Evolutionary conservation across 768 basidiomycete species (phyloP), one percentile per base, ranked within the genome.

Genomic region (Auricularia sp.): DNA sequence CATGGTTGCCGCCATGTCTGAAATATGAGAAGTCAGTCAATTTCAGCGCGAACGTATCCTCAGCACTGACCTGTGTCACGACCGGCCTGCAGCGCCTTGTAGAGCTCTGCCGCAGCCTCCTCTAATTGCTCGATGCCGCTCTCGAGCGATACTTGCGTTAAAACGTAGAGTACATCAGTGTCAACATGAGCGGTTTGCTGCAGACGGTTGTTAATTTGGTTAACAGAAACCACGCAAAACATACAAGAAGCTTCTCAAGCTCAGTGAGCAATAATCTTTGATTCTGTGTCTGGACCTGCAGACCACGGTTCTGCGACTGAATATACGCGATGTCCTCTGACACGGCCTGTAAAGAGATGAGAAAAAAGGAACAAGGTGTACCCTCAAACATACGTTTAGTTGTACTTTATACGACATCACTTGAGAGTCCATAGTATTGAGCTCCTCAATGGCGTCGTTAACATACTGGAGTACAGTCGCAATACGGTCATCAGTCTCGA

Each of bases 1-100:
- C 83, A 95, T 95, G 0, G 93, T 94, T 6, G 94, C 94, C n/a
- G 94, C 93, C 87, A 98, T 96, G 71, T 96, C 96, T 87, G 69
- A 69, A 61, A 11, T 33, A 64, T 14, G 29, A 44, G 61, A 34
- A 64, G 44, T 67, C 68, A 56, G 66, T 69, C 69, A 62, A 62
- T 42, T 64, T 58, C n/a, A 58, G 6, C 58, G 23, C 60, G 61
- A 8, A 54, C 53, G 23, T 62, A 51, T 42, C 7, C 39, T 14
- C 12, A 16, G n/a, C 11, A 66, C 76, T 61, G 66, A 92, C 93
- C 93, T 69, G 89, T 88, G 71, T 98, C 96, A 67, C 88, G 80
- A 5, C 92, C 89, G 0, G 93, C 92, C 70, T 91, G 88, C 1
- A 98, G 75, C 0, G 96, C 96, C 72, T 95, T 97, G 80, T 98